phyloP scores from a whole-genome alignment of 257 asterid genomes.

The Solanum corneliomulleri region DNA sequence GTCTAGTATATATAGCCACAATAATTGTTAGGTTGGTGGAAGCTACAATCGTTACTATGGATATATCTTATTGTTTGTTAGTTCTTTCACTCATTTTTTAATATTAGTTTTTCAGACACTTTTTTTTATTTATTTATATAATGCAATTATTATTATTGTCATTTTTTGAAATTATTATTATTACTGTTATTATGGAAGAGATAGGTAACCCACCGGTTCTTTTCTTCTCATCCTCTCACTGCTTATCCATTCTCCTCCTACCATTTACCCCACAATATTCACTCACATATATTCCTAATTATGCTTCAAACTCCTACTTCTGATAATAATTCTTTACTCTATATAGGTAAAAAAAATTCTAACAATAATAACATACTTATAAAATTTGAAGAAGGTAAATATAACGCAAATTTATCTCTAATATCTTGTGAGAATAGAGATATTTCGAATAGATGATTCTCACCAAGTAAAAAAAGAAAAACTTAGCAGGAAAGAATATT shows the following conservation, averaged over 20 bases:
- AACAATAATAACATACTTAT: not conserved
- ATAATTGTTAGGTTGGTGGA: slow-evolving; percentile 51
- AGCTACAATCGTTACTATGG: slow-evolving; percentile 7
- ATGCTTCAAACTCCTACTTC: too few relatives aligned
- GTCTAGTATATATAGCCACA: slow-evolving; percentile 9
- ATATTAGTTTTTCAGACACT: not conserved
- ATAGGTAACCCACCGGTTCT: slow-evolving; percentile 33
- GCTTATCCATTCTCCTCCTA: slow-evolving; percentile 40
- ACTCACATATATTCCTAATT: not conserved
- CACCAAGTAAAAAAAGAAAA: not conserved
- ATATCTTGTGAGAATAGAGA: not conserved
- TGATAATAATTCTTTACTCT: not conserved
- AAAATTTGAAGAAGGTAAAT: not conserved
- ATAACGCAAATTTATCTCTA: accelerated
- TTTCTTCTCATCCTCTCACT: slow-evolving; percentile 63
- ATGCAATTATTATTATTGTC: not conserved
- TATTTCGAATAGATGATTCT: not conserved
- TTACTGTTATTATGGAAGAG: slow-evolving; percentile 9
- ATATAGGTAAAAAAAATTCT: not conserved
- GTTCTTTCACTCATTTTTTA: slow-evolving; percentile 26
- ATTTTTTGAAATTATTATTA: not conserved
- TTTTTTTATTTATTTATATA: not conserved
- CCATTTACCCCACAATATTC: not conserved
- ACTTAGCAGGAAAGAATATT: not conserved
- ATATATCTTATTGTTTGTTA: slow-evolving; percentile 6